These are phyloP conservation scores for Quercus bicolor DNA, from an alignment of 306 rosid genomes.

Conservation along the genomic window DNA sequence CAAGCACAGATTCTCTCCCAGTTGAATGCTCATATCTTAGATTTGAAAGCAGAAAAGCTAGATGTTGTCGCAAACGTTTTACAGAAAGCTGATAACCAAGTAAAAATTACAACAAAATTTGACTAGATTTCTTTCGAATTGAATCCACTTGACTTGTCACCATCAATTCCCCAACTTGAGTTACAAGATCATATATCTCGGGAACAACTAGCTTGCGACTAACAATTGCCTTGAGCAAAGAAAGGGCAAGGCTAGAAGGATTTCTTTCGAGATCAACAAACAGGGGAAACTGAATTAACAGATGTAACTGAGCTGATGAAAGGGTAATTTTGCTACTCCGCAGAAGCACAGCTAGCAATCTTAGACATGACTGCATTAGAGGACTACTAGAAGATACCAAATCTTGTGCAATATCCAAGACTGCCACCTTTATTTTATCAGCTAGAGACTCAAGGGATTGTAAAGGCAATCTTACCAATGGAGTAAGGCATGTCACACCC, in stretches of 20 bases:
- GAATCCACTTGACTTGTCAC: conserved; percentile 83
- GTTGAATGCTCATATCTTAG: conserved; percentile 82
- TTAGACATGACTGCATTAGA: conserved; percentile 77
- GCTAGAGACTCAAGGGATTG: conserved; percentile 73
- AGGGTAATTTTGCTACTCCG: conserved; percentile 63
- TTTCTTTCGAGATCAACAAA: conserved; percentile 72
- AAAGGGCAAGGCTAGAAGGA: conserved; percentile 71
- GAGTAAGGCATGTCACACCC: conserved; percentile 45
- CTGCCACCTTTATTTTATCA: conserved; percentile 58
- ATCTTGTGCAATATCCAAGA: conserved; percentile 67
- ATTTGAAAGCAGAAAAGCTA: conserved; percentile 71
- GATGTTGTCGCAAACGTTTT: conserved; percentile 80
- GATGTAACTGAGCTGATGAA: conserved; percentile 60
- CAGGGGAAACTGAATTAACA: conserved; percentile 70
- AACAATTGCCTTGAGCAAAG: conserved; percentile 79
- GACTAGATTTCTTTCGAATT: conserved; percentile 72
- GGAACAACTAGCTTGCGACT: conserved; percentile 68
- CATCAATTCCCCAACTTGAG: conserved; percentile 79
- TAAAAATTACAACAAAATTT: conserved; percentile 77
- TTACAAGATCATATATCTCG: conserved; percentile 85
- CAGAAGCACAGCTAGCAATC: conserved; percentile 69
- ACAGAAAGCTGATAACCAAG: conserved; percentile 68
- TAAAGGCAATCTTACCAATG: conserved; percentile 66
- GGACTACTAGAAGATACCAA: conserved; percentile 56
- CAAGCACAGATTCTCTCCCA: conserved; percentile 85